Percentiles rank a stretch among this genome's conserved stretches.
These are phyloP conservation scores for Ilex aquifolium DNA, from an alignment of 257 asterid species.

Conservation along the genomic window DNA sequence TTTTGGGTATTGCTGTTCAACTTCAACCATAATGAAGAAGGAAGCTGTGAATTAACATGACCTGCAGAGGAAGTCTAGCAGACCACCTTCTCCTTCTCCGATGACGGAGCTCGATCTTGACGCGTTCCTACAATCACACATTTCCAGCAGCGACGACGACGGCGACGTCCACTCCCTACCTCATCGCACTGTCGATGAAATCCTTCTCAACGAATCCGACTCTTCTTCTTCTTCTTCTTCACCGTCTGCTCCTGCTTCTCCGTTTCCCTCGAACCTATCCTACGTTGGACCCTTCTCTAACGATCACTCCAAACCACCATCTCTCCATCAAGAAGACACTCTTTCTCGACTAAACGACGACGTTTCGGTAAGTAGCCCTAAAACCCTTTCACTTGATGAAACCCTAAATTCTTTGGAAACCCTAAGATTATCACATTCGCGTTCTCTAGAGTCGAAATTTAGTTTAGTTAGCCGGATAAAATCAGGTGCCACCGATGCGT, in stretches of 20 bases:
- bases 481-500: conserved; percentile 11
- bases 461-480: conserved; percentile 3
- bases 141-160: conserved; percentile 12
- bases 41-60: too few relatives aligned
- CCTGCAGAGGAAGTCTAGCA: too few relatives aligned
- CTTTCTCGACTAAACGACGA: not conserved
- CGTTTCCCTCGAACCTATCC: not conserved
- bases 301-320: not conserved
- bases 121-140: conserved; percentile 45
- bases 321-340: not conserved
- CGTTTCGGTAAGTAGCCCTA: not conserved
- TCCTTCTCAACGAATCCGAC: conserved; percentile 61
- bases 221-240: conserved; percentile 54
- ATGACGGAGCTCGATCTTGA: conserved; percentile 39
- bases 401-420: conserved; percentile 1
- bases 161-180: conserved; percentile 11
- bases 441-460: conserved; percentile 15
- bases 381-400: conserved; percentile 4
- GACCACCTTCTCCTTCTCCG: not conserved
- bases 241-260: conserved; percentile 24
- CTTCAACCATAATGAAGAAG: too few relatives aligned
- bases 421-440: conserved; percentile 18
- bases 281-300: conserved; percentile 24
- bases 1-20: too few relatives aligned
- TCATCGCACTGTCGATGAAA: conserved; percentile 83